phyloP scores from a whole-genome alignment of 108 stramenopile genomes.

The Cyclotella baltica region DNA sequence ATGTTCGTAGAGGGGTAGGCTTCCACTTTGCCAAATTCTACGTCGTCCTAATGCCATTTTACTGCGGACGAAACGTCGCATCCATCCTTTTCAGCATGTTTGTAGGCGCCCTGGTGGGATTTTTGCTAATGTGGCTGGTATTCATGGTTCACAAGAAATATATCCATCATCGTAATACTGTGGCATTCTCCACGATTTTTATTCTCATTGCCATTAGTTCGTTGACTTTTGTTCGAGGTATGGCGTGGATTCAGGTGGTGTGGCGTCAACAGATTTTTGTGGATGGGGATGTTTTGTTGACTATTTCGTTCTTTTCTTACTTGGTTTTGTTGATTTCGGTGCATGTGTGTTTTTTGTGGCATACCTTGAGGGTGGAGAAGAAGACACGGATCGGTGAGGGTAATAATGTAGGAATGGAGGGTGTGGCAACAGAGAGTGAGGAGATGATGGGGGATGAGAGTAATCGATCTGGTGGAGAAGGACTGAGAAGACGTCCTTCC shows the following conservation, averaged over 20 bases:
- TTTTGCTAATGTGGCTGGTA: constrained; percentile 48
- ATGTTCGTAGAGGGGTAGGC: constrained; percentile 33
- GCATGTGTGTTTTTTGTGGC: constrained; percentile 39
- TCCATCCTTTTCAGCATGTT: constrained; percentile 32
- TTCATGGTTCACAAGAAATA: constrained; percentile 49
- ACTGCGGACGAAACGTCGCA: constrained; percentile 34
- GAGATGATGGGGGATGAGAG: not conserved
- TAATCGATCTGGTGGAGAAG: not conserved
- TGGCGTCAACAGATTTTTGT: constrained; percentile 32
- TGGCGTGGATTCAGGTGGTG: constrained; percentile 52
- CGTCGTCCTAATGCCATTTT: constrained; percentile 49
- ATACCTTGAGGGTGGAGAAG: constrained; percentile 42
- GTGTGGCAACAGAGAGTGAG: not conserved
- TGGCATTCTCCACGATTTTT: constrained; percentile 39
- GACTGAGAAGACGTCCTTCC: not conserved
- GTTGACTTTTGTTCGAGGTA: constrained; percentile 41
- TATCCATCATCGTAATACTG: constrained; percentile 37
- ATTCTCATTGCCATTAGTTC: constrained; percentile 29
- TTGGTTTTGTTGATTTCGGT: constrained; percentile 33
- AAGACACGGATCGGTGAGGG: not conserved
- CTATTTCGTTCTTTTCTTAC: constrained; percentile 43
- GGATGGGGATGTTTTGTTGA: constrained; percentile 36
- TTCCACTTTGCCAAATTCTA: constrained; percentile 56
- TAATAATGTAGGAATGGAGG: not conserved
- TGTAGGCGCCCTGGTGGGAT: constrained; percentile 24